Conservation (phyloP, 176 grass and related monocot species). For the Phragmites australis region DNA sequence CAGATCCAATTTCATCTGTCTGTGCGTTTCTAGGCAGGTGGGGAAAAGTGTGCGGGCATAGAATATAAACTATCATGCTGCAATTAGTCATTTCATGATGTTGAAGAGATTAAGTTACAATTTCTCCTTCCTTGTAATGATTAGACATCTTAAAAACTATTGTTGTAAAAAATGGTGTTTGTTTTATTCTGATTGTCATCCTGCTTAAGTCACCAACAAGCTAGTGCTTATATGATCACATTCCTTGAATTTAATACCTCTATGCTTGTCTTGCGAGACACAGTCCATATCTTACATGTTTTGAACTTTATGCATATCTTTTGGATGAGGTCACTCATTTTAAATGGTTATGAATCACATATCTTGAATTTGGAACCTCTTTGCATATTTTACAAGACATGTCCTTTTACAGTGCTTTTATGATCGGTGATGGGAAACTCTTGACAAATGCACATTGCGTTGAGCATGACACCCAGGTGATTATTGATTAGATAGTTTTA, state of each 20-base stretch:
- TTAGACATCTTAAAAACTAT: background rate
- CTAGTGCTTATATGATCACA: background rate
- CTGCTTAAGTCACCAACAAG: background rate
- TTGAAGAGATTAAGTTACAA: background rate
- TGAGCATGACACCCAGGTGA: conserved; percentile 87
- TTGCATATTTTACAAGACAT: conserved; percentile 13
- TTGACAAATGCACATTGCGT: conserved; percentile 98
- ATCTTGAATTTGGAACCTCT: conserved; percentile 15
- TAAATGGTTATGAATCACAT: background rate
- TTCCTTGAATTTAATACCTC: background rate
- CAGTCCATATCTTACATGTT: background rate
- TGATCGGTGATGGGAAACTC: conserved; percentile 94
- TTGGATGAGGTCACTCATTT: background rate
- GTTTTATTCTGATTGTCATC: conserved; percentile 35
- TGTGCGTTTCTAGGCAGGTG: background rate
- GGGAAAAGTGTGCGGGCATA: background rate
- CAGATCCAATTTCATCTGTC: background rate
- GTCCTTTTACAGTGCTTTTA: conserved; percentile 76
- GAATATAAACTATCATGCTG: conserved; percentile 2
- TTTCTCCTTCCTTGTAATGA: background rate
- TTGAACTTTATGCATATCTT: conserved; percentile 22
- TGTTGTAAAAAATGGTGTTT: background rate
- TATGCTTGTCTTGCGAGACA: background rate
- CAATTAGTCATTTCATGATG: conserved; percentile 20
- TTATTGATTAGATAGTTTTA: conserved; percentile 13